Evolutionary conservation across 805 yeast species (phyloP), one percentile per base, ranked within the genome.

Genomic region (Candida ortonii): DNA sequence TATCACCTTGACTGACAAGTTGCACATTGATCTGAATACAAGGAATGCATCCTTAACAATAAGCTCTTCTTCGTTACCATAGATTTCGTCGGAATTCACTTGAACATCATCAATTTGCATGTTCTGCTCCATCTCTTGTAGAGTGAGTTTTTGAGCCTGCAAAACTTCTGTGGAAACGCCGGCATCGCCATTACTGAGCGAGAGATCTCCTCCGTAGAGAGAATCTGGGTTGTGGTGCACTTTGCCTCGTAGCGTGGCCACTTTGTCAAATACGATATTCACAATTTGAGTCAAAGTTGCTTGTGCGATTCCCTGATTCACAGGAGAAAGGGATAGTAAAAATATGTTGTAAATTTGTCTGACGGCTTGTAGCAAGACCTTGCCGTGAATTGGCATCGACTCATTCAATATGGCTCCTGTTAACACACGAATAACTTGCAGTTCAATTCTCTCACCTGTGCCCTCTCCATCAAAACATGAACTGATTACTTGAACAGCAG

Each of bases 331-430:
- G 0, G 97, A 87, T 36, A 86, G 72, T 25, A 93, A 81, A 53
- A 90, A 94, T 17, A 94, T 84, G 56, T 88, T 89, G 65, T 93
- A 93, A 17, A 90, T 86, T 52, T 86, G 96, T 59, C 97, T 76
- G 22, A 94, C 81, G 0, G 97, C 97, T 53, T 84, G 86, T 42
- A 93, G 67, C 33, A 93, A 67, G 1, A 89, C 77, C 7, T 88
- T 84, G 2, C 97, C 97, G 54, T 93, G 98, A 14, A 88, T 86
- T 17, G 89, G 84, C 59, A 84, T 70, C 22, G 75, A 73, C 40
- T 83, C 89, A 43, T 86, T 84, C 21, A 90, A 68, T 11, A 88
- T 82, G 33, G 95, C 90, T 43, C 93, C 87, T 56, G 90, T 81
- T 32, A 94, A 67, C 0, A 97, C 97, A 52, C 95, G 78, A 20